A percentile compares a stretch with the other conserved stretches of the same genome.
These are phyloP conservation scores for Kazachstania kunashirensis DNA, from an alignment of 805 yeast genomes.

Conservation along the genomic window DNA sequence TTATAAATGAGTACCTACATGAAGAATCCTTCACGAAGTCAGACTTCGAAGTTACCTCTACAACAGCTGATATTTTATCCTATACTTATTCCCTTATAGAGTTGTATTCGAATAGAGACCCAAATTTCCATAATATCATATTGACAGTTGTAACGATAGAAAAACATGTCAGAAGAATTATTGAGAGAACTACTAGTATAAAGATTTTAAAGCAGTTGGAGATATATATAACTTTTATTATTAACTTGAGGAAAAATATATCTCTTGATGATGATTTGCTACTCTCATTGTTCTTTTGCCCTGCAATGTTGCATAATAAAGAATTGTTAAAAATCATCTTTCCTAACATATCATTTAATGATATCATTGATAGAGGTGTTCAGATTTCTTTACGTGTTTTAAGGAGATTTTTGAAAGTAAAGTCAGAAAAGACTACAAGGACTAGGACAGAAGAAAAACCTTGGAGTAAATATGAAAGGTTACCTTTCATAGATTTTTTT, in stretches of 20 bases:
- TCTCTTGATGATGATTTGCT: conserved; percentile 3
- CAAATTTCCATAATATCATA: conserved; percentile 5
- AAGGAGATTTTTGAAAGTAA: conserved; percentile 2
- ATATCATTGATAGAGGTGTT: conserved; percentile 4
- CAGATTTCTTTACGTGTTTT: conserved; percentile 1
- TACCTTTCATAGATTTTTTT: not conserved
- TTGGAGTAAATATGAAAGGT: not conserved
- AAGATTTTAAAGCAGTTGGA: conserved; percentile 4
- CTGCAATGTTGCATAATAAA: conserved; percentile 3
- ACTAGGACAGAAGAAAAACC: not conserved
- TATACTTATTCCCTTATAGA: conserved; percentile 1
- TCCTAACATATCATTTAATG: conserved; percentile 2
- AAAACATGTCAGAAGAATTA: conserved; percentile 1
- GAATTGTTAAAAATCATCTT: conserved; percentile 3
- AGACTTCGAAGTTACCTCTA: conserved; percentile 7
- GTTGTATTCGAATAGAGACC: conserved; percentile 4
- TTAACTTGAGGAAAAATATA: not conserved
- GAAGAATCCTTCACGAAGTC: conserved; percentile 9
- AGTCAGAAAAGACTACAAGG: not conserved
- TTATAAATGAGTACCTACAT: conserved; percentile 5
- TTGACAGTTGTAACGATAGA: conserved; percentile 4
- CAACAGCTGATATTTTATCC: conserved; percentile 3
- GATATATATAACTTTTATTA: conserved; percentile 1
- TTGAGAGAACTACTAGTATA: not conserved
- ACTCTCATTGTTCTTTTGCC: conserved; percentile 8